Conservation (phyloP, 75 land plant species). For the Cryptomeria japonica region DNA sequence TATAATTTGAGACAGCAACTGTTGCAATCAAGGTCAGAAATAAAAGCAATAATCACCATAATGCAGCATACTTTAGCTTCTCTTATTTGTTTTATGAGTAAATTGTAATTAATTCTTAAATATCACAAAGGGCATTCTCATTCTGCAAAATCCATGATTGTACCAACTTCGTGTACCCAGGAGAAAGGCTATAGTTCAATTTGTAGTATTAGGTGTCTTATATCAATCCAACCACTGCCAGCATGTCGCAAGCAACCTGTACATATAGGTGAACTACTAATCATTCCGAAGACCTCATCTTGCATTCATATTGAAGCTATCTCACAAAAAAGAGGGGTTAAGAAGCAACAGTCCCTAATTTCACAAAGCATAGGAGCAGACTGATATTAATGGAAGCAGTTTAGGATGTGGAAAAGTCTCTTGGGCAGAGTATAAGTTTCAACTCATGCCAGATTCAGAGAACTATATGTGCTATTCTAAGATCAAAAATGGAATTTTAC, state of each 20-base stretch:
- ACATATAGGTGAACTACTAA: neutral
- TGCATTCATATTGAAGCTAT: constrained; percentile 4
- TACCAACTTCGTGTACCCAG: neutral
- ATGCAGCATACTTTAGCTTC: neutral
- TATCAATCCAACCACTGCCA: neutral
- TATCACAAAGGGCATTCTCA: neutral
- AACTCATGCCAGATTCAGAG: neutral
- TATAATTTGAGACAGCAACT: neutral
- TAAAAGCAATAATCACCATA: neutral
- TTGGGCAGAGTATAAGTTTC: neutral
- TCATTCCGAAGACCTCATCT: neutral
- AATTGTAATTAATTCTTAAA: neutral
- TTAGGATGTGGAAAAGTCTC: neutral
- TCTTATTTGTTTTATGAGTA: neutral
- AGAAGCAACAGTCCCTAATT: neutral
- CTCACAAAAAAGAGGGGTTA: constrained; percentile 2
- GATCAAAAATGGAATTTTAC: neutral
- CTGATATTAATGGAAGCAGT: neutral
- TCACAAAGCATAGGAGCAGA: neutral
- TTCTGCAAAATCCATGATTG: neutral
- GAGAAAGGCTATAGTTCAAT: neutral
- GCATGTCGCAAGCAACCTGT: neutral
- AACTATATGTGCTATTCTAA: neutral
- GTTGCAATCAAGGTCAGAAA: neutral
- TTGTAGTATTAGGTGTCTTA: neutral